Conservation (phyloP, 1,139 yeast genomes). For the Saccharomycopsis hybrid region DNA sequence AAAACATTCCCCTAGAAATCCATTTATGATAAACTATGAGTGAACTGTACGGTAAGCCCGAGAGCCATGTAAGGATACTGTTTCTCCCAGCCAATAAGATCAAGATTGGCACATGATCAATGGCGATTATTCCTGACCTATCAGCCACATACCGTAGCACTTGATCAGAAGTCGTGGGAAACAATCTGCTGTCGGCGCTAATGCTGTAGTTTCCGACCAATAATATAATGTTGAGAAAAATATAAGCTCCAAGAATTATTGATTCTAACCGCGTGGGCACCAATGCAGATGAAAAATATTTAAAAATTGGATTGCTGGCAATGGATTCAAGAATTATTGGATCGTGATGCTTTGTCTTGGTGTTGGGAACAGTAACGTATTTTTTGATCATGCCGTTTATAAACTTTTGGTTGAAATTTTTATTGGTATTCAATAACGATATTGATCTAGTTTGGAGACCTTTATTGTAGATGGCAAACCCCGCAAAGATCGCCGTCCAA, state of each 20-base stretch:
- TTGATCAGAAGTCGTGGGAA: constrained; percentile 25
- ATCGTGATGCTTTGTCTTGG: constrained; percentile 4
- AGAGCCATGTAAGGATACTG: constrained; percentile 53
- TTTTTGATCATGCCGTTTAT: neutral
- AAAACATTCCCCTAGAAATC: constrained; percentile 44
- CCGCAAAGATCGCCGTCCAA: constrained; percentile 4
- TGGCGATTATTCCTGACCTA: constrained; percentile 48
- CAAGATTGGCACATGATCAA: constrained; percentile 44
- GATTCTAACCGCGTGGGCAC: constrained; percentile 65
- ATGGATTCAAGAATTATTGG: too few relatives aligned
- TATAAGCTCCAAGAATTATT: constrained; percentile 40
- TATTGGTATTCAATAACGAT: neutral
- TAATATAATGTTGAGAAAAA: constrained; percentile 33
- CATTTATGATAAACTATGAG: constrained; percentile 62
- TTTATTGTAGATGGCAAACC: neutral
- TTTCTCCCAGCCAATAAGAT: constrained; percentile 60
- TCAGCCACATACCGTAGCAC: constrained; percentile 53
- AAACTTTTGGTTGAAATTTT: neutral
- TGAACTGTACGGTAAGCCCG: constrained; percentile 61
- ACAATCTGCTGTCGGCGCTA: constrained; percentile 28
- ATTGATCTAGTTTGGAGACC: neutral
- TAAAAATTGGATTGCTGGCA: too few relatives aligned
- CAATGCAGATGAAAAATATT: constrained; percentile 19
- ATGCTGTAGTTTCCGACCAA: constrained; percentile 38
- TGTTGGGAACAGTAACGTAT: constrained; percentile 2